Evolutionary conservation across 2,329 filamentous ascomycete species (phyloP), one percentile per base, ranked within the genome.

Genomic region (Xylariomycetidae sp.): DNA sequence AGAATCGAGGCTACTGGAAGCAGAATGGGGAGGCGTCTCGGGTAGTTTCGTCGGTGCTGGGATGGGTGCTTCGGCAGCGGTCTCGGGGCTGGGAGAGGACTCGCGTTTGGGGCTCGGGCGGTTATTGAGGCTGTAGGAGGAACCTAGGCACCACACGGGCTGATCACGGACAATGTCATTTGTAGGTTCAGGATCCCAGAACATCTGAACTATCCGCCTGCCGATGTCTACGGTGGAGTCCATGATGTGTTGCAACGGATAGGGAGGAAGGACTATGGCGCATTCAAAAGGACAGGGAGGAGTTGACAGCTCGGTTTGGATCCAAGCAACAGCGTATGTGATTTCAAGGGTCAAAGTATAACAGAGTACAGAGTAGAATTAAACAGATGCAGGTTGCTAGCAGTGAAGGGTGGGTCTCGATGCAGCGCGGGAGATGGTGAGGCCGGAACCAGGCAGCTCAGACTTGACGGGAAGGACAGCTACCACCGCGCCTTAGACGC

Each of bases 151-250:
- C 89, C 90, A 97, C 42, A 94, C 85, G 10, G 85, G 78, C 20
- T 77, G 70, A 42, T 80, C 72, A 23, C 74, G 70, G 38, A 65
- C 58, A 37, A 80, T 69, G 56, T 94, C 81, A 63, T 96, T 95
- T 42, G 75, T 78, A 5, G 88, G 89, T 44, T 89, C 81, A 1
- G 88, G 88, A 50, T 96, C 89, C 83, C 88, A 95, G 54, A 97
- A 82, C 65, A 86, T 88, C 63, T 90, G 85, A 40, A 96, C 82
- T 49, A 96, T 80, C 44, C 85, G 84, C 48, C 85, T 82, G 48
- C 85, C 77, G 40, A 94, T 67, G 53, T 94, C 86, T 36, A 85
- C 77, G 37, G 74, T 80, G 13, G 52, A 45, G 27, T 56, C 54
- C 54, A 59, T 58, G 18, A 27, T 41, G 39, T 16, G 18, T 27